phyloP scores from a whole-genome alignment of 2,329 filamentous ascomycete species.

The Chrysosporium queenslandicum region DNA sequence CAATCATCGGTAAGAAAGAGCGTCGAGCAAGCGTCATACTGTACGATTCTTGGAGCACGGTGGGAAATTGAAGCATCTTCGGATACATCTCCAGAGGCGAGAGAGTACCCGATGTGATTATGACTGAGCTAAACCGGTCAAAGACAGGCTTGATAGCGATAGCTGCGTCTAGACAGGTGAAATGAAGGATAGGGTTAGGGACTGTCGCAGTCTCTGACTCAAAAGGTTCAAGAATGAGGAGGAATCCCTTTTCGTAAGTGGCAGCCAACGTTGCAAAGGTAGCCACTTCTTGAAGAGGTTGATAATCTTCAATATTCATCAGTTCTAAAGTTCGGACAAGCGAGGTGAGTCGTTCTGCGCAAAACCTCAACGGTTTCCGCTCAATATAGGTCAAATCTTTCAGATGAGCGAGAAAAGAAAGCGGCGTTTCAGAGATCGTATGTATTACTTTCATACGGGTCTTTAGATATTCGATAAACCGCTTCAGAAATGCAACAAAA shows the following conservation, averaged over 20 bases:
- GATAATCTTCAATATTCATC: slow-evolving; percentile 96
- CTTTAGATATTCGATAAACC: slow-evolving; percentile 96
- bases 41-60: slow-evolving; percentile 94
- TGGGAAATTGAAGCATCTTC: slow-evolving; percentile 89
- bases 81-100: slow-evolving; percentile 98
- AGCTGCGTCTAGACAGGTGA: slow-evolving; percentile 90
- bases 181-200: slow-evolving; percentile 92
- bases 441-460: slow-evolving; percentile 97
- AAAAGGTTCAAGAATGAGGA: slow-evolving; percentile 93
- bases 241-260: slow-evolving; percentile 92
- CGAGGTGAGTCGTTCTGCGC: slow-evolving; percentile 86
- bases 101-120: slow-evolving; percentile 95
- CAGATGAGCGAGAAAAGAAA: slow-evolving; percentile 83
- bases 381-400: slow-evolving; percentile 97
- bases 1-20: slow-evolving; percentile 97
- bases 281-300: slow-evolving; percentile 91
- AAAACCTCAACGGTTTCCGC: slow-evolving; percentile 84
- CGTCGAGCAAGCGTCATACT: slow-evolving; percentile 87
- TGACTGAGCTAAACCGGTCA: slow-evolving; percentile 92
- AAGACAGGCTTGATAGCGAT: slow-evolving; percentile 98
- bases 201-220: slow-evolving; percentile 93
- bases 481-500: slow-evolving; percentile 86
- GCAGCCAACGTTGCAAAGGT: slow-evolving; percentile 93
- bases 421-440: slow-evolving; percentile 92
- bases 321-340: slow-evolving; percentile 90